Evolutionary conservation across 495 filamentous ascomycete species (phyloP).

Genomic region (Lasiosphaeriaceae sp.): DNA sequence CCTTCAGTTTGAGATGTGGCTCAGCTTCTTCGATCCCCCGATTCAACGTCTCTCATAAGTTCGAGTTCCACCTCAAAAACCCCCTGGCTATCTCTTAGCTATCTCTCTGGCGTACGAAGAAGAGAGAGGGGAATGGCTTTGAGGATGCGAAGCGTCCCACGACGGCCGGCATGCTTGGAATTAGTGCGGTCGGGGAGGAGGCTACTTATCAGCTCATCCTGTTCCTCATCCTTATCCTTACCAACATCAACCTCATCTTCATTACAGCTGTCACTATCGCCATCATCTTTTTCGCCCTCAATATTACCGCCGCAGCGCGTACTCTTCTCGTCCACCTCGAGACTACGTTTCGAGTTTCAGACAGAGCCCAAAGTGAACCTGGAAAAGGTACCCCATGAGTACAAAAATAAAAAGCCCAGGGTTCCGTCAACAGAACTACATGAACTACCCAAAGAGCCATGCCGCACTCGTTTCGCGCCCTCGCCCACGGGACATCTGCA

Average conservation of each 20-base stretch:
- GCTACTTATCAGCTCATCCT: too few relatives aligned
- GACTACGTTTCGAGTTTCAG: too few relatives aligned
- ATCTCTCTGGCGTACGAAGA: neutral
- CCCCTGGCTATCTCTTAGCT: neutral
- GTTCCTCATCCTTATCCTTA: too few relatives aligned
- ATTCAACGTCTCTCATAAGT: too few relatives aligned
- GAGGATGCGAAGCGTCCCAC: neutral
- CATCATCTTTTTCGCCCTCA: neutral
- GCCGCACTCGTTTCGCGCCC: constrained; percentile 89
- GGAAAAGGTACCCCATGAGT: too few relatives aligned
- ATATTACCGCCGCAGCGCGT: neutral
- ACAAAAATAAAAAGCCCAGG: neutral
- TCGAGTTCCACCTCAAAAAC: neutral
- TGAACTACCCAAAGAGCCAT: constrained; percentile 57
- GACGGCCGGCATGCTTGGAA: constrained; percentile 6
- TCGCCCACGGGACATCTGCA: constrained; percentile 94
- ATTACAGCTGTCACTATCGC: too few relatives aligned
- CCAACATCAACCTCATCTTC: too few relatives aligned
- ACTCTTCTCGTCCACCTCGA: neutral
- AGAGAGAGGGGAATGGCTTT: neutral
- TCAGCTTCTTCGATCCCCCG: too few relatives aligned
- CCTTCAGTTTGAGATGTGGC: too few relatives aligned
- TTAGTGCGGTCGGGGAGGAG: neutral
- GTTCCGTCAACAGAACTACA: constrained; percentile 4
- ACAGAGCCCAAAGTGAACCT: too few relatives aligned